Evolutionary conservation across 495 filamentous ascomycete genomes (phyloP).

Genomic region (Podospora australis): DNA sequence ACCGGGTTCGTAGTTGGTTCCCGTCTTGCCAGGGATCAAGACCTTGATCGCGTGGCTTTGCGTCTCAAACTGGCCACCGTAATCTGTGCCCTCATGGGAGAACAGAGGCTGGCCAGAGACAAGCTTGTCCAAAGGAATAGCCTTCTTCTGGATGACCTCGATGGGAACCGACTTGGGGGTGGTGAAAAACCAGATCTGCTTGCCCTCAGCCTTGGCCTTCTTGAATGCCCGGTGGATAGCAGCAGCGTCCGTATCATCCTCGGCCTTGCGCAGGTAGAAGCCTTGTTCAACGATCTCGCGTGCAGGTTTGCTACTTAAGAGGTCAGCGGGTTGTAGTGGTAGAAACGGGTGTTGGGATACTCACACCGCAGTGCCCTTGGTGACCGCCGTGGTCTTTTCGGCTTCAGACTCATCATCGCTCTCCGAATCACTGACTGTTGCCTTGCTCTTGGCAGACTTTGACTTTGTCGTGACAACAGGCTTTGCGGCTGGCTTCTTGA

Average conservation of each 20-base stretch:
- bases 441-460: constrained; percentile 15
- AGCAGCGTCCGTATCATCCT: constrained; percentile 27
- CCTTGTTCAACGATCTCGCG: constrained; percentile 21
- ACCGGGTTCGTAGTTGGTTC: constrained; percentile 37
- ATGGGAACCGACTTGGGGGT: constrained; percentile 43
- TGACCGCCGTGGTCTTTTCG: constrained; percentile 21
- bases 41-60: constrained; percentile 36
- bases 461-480: background rate
- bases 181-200: constrained; percentile 48
- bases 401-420: constrained; percentile 21
- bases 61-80: constrained; percentile 29
- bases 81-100: constrained; percentile 36
- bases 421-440: constrained; percentile 22
- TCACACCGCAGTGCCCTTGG: constrained; percentile 23
- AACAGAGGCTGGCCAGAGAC: constrained; percentile 31
- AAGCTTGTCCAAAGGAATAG: constrained; percentile 35
- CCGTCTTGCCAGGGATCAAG: constrained; percentile 34
- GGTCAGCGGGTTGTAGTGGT: too few species aligned
- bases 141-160: constrained; percentile 40
- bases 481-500: background rate
- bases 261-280: constrained; percentile 29
- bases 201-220: constrained; percentile 39
- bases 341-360: too few species aligned
- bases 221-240: constrained; percentile 34
- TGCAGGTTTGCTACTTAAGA: constrained; percentile 7